A percentile compares a stretch with the other conserved stretches of the same genome.
These are phyloP conservation scores for Talaromyces sp. DNA, from an alignment of 2,329 filamentous ascomycete genomes.

Conservation along the genomic window DNA sequence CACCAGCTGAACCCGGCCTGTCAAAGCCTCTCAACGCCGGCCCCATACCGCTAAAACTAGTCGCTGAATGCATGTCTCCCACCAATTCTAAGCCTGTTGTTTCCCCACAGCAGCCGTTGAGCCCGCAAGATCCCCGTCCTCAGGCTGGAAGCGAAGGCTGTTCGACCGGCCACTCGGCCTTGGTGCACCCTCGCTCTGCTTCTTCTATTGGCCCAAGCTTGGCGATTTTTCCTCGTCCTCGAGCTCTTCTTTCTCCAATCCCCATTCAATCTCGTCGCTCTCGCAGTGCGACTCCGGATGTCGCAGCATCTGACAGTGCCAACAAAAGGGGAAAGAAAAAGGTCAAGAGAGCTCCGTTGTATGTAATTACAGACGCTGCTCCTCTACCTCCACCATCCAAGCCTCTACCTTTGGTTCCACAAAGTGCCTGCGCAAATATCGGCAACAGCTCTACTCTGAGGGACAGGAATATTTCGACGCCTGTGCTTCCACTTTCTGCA, in stretches of 20 bases:
- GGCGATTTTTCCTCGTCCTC: constrained; percentile 10
- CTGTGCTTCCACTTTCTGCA: constrained; percentile 6
- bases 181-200: constrained; percentile 8
- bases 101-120: constrained; percentile 22
- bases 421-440: constrained; percentile 15
- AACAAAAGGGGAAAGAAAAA: constrained; percentile 16
- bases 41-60: constrained; percentile 22
- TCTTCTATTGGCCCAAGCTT: not conserved
- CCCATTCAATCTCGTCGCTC: constrained; percentile 19
- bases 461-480: constrained; percentile 6
- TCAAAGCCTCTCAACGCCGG: constrained; percentile 13
- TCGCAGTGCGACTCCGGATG: constrained; percentile 20
- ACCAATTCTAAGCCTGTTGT: constrained; percentile 24
- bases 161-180: constrained; percentile 4
- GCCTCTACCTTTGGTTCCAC: constrained; percentile 36
- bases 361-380: constrained; percentile 33
- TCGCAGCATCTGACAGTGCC: constrained; percentile 1
- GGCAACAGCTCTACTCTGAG: not conserved
- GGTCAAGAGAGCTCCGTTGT: constrained; percentile 16
- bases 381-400: constrained; percentile 35
- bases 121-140: constrained; percentile 1
- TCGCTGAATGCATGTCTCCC: constrained; percentile 33
- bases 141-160: not conserved
- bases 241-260: constrained; percentile 19
- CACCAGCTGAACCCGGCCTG: not conserved